Evolutionary conservation across 2,329 filamentous ascomycete genomes (phyloP).

Genomic region (Colletotrichum filicis): DNA sequence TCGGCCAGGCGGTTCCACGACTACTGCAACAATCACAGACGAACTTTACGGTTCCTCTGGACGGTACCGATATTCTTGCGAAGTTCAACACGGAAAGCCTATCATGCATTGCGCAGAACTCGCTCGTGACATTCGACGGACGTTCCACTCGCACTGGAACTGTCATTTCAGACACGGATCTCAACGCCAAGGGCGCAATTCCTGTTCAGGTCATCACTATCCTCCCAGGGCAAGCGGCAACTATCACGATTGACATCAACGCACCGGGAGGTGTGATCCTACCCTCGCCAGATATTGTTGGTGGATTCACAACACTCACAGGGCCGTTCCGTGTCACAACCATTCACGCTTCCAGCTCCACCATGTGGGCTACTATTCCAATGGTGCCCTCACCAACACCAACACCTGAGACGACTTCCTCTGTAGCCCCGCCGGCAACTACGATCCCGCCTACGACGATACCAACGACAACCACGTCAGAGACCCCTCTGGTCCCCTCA

Average conservation of each 20-base stretch:
- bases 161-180: slow-evolving; percentile 39
- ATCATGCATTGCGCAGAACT: slow-evolving; percentile 87
- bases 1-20: slow-evolving; percentile 82
- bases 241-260: slow-evolving; percentile 46
- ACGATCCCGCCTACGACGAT: slow-evolving; percentile 36
- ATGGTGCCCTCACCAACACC: slow-evolving; percentile 39
- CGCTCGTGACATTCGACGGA: slow-evolving; percentile 85
- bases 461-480: slow-evolving; percentile 28
- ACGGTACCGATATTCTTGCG: slow-evolving; percentile 74
- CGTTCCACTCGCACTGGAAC: slow-evolving; percentile 50
- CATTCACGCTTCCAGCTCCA: slow-evolving; percentile 38
- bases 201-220: slow-evolving; percentile 42
- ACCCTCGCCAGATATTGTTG: slow-evolving; percentile 35
- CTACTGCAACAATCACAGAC: slow-evolving; percentile 72
- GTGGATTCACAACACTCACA: slow-evolving; percentile 40
- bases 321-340: slow-evolving; percentile 38
- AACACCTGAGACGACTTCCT: slow-evolving; percentile 36
- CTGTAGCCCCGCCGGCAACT: background rate
- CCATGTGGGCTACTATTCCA: slow-evolving; percentile 45
- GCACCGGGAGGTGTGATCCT: slow-evolving; percentile 34
- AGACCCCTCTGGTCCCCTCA: slow-evolving; percentile 13
- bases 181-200: slow-evolving; percentile 30
- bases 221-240: slow-evolving; percentile 42
- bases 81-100: slow-evolving; percentile 81
- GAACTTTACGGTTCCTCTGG: slow-evolving; percentile 82